Base-by-base conservation (phyloP, 2,329 filamentous ascomycete genomes). In the Aureobasidium pullulans region DNA sequence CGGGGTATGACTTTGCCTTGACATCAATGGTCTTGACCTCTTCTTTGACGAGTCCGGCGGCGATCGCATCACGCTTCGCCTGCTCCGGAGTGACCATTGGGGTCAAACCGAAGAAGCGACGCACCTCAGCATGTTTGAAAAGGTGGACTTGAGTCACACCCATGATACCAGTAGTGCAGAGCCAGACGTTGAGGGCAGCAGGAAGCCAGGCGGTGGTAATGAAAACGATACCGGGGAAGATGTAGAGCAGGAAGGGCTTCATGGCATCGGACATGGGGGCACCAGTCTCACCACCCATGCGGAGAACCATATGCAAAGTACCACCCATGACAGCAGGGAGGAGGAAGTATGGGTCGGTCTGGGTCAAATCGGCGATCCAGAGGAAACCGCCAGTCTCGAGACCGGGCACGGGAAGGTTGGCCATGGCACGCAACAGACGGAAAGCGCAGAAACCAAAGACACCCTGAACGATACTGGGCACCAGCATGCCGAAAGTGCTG, bases 401-500 rank as follows among this genome's bases (percentile, higher is more conserved):
- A 1, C 84, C 86, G 0, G 93, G 93, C 5, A 96, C 90, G 4
- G 93, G 93, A 49, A 97, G 76, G 23, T 78, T 72, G 1, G 84
- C 74, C 88, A 96, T 95, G 65, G 81, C 85, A 57, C 84, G 81
- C 63, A 95, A 72, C 47, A 93, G 77, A 62, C 88, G 84, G 79
- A 93, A 97, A 61, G 88, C 85, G 66, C 91, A 90, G 71, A 85
- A 90, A 62, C 87, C 88, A 64, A 96, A 78, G 5, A 91, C 85
- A 11, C 87, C 73, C 66, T 88, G 84, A 1, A 76, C 71, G 31
- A 85, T 28, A 63, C 88, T 71, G 7, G 84, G 84, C 9, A 82
- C 62, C 23, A 87, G 75, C 16, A 78, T 74, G 63, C 77, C 79
- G 64, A 70, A 74, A 2, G 75, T 63, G 36, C 76, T 80, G 50